These are phyloP conservation scores for Smithsoniella earleae DNA, from an alignment of 163 green algal species.

Conservation along the genomic window DNA sequence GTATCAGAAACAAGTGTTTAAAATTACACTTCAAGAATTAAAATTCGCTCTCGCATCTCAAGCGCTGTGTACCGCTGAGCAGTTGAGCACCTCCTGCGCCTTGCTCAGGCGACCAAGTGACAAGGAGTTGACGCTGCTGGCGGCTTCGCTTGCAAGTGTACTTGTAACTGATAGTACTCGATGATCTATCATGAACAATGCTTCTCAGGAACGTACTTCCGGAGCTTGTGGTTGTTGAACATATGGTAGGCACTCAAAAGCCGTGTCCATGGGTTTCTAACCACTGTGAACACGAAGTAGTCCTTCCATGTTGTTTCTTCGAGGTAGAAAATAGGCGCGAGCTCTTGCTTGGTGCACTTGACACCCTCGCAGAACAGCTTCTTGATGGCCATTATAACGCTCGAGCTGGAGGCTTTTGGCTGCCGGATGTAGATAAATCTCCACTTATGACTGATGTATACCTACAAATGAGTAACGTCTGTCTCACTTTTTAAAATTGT, in stretches of 20 bases:
- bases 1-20: neutral
- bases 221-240: constrained; percentile 29
- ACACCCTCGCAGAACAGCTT: constrained; percentile 35
- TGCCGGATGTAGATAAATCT: constrained; percentile 46
- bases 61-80: neutral
- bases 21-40: neutral
- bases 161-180: neutral
- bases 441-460: neutral
- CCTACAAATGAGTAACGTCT: no score
- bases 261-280: constrained; percentile 44
- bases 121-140: neutral
- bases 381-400: constrained; percentile 41
- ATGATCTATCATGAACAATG: constrained; percentile 14
- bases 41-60: neutral
- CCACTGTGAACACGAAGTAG: constrained; percentile 50
- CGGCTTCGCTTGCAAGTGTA: no score
- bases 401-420: constrained; percentile 40
- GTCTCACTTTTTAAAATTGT: no score
- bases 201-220: constrained; percentile 1
- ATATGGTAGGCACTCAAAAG: constrained; percentile 45
- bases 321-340: constrained; percentile 26
- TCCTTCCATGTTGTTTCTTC: constrained; percentile 36
- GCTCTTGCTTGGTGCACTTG: constrained; percentile 8
- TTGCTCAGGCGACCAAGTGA: neutral
- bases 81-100: neutral